phyloP scores from a whole-genome alignment of 2,329 filamentous ascomycete species.

The Hymenotorrendiella dingleyae region DNA sequence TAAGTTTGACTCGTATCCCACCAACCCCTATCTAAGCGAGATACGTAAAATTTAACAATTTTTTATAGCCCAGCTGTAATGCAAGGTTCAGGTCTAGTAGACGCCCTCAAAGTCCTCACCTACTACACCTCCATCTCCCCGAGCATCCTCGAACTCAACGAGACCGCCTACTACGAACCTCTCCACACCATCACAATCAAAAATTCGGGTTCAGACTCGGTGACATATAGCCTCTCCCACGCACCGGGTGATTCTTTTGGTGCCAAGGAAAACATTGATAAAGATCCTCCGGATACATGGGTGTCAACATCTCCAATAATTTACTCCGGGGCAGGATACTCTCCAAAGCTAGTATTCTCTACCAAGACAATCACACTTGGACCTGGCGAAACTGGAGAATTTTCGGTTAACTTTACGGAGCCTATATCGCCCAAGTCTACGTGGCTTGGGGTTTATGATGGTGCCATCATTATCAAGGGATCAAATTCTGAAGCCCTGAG shows the following conservation, averaged over 20 bases:
- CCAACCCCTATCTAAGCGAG: not conserved
- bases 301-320: not conserved
- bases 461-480: not conserved
- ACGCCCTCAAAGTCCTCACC: constrained; percentile 1
- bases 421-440: not conserved
- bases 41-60: not conserved
- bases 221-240: constrained; percentile 1
- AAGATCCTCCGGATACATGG: constrained; percentile 2
- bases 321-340: not conserved
- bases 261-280: not conserved
- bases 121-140: not conserved
- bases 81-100: constrained; percentile 1
- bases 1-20: too few species aligned
- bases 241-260: not conserved
- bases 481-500: constrained; percentile 1
- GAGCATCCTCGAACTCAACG: not conserved
- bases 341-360: not conserved
- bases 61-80: not conserved
- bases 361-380: not conserved
- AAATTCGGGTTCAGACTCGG: not conserved
- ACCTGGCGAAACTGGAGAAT: not conserved
- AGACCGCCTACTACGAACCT: constrained; percentile 1
- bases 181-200: not conserved
- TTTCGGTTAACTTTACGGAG: constrained; percentile 1
- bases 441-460: not conserved